phyloP scores from a whole-genome alignment of 441 rosid genomes.

The Pelargonium hybrid region DNA sequence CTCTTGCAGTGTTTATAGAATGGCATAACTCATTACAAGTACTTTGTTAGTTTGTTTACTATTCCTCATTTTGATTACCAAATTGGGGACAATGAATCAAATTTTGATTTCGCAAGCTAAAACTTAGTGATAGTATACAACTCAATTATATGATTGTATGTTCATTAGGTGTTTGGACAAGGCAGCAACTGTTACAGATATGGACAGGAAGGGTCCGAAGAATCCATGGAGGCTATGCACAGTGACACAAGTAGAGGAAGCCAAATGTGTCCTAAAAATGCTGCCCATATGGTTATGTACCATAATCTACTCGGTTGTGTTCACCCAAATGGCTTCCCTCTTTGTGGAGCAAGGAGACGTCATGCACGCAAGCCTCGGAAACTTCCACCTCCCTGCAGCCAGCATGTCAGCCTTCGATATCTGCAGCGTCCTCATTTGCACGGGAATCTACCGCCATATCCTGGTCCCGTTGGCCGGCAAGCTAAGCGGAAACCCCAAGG shows the following conservation, averaged over 20 bases:
- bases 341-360: constrained; percentile 99
- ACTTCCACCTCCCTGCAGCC: constrained; percentile 71
- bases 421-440: constrained; percentile 65
- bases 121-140: no score
- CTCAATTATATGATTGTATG: not conserved
- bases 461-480: constrained; percentile 57
- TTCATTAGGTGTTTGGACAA: constrained; percentile 66
- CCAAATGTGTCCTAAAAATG: constrained; percentile 75
- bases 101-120: no score
- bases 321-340: constrained; percentile 96
- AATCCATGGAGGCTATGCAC: constrained; percentile 78
- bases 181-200: constrained; percentile 72
- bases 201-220: constrained; percentile 40
- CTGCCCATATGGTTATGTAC: constrained; percentile 97
- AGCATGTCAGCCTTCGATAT: constrained; percentile 97
- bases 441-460: constrained; percentile 63
- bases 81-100: no score
- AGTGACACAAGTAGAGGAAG: constrained; percentile 93
- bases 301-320: constrained; percentile 81
- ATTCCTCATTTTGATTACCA: no score
- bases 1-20: no score
- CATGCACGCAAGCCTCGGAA: constrained; percentile 57
- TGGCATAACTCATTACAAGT: no score
- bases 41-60: no score
- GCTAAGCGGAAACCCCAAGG: constrained; percentile 36